phyloP scores from a whole-genome alignment of 768 basidiomycete species.

The Tephrocybe sp. region DNA sequence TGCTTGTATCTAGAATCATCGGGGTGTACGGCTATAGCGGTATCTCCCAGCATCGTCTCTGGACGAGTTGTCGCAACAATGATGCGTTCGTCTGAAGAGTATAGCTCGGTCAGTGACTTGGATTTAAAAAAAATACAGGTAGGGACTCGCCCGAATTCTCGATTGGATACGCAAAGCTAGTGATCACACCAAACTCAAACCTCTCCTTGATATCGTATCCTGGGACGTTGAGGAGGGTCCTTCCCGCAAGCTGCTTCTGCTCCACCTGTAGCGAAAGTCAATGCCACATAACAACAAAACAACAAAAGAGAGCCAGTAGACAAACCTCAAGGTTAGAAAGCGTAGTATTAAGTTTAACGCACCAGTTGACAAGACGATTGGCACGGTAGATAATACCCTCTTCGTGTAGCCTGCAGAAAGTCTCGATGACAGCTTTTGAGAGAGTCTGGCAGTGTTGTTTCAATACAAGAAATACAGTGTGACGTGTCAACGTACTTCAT shows the following conservation, averaged over 20 bases:
- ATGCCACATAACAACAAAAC: not conserved
- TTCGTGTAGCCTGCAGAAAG: slow-evolving; percentile 88
- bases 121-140: not conserved
- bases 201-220: slow-evolving; percentile 95
- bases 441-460: slow-evolving; percentile 42
- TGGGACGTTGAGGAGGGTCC: slow-evolving; percentile 85
- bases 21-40: slow-evolving; percentile 95
- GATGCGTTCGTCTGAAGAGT: slow-evolving; percentile 72
- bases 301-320: not conserved
- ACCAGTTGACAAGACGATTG: slow-evolving; percentile 98
- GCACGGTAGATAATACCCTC: slow-evolving; percentile 92
- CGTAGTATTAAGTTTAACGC: slow-evolving; percentile 92
- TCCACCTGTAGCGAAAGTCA: slow-evolving; percentile 60
- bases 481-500: slow-evolving; percentile 50
- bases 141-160: slow-evolving; percentile 68
- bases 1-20: slow-evolving; percentile 89
- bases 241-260: slow-evolving; percentile 82
- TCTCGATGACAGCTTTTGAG: slow-evolving; percentile 87
- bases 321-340: slow-evolving; percentile 93
- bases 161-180: slow-evolving; percentile 92
- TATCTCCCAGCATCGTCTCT: slow-evolving; percentile 98
- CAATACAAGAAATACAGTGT: not conserved
- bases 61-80: slow-evolving; percentile 97
- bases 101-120: no score
- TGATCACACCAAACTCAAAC: slow-evolving; percentile 96